Conservation (phyloP, 1,139 yeast species). For the Yamadazyma mexicana region DNA sequence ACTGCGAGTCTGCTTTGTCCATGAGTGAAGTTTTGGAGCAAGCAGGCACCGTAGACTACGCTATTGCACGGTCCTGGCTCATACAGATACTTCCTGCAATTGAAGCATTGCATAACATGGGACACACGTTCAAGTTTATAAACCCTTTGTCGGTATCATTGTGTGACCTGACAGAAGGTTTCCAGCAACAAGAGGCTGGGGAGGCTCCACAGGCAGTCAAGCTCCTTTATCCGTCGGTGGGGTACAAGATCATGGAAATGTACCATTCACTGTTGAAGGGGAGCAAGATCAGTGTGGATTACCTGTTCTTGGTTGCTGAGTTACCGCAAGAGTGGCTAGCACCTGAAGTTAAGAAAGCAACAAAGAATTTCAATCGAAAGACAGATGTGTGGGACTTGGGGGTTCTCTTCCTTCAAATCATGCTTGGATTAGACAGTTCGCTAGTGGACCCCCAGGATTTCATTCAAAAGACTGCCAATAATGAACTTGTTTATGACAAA, state of each 20-base stretch:
- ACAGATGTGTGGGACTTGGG: slow-evolving; percentile 96
- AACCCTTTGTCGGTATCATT: slow-evolving; percentile 57
- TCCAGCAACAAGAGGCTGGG: slow-evolving; percentile 7
- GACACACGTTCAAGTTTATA: slow-evolving; percentile 71
- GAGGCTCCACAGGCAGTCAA: slow-evolving; percentile 44
- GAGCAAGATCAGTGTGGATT: slow-evolving; percentile 8
- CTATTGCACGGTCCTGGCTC: slow-evolving; percentile 84
- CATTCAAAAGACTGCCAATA: slow-evolving; percentile 41
- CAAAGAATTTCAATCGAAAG: slow-evolving; percentile 59
- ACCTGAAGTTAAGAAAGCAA: slow-evolving; percentile 60
- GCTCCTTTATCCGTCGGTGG: slow-evolving; percentile 70
- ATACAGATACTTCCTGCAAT: slow-evolving; percentile 83
- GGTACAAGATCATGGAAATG: slow-evolving; percentile 66
- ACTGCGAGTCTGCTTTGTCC: slow-evolving; percentile 52
- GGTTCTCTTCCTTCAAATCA: slow-evolving; percentile 68
- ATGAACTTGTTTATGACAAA: slow-evolving; percentile 35
- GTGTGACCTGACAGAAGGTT: slow-evolving; percentile 19
- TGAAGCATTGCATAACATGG: slow-evolving; percentile 79
- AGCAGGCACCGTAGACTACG: slow-evolving; percentile 64
- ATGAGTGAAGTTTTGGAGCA: slow-evolving; percentile 69
- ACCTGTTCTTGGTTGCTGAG: slow-evolving; percentile 16
- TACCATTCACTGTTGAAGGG: slow-evolving; percentile 42
- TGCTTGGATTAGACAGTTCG: slow-evolving; percentile 54
- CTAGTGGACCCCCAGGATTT: slow-evolving; percentile 66
- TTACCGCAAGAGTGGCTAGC: slow-evolving; percentile 62